A percentile compares a stretch with the other conserved stretches of the same genome.
phyloP scores from a whole-genome alignment of 495 filamentous ascomycete genomes.

The Lasiosphaeria miniovina region DNA sequence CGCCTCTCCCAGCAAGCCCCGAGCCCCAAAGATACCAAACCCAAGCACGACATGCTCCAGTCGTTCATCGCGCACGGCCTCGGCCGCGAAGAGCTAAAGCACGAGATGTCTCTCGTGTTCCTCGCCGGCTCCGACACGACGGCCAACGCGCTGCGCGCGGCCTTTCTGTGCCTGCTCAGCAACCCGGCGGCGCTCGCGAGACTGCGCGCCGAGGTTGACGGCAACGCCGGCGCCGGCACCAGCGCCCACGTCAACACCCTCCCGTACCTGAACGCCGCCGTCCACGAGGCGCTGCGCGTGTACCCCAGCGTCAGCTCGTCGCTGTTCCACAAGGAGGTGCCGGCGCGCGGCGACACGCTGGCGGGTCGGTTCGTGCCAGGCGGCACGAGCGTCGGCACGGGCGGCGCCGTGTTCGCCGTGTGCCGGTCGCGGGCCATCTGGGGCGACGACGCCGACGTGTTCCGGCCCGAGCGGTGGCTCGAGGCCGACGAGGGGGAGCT shows the following conservation, averaged over 20 bases:
- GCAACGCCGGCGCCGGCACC: conserved; percentile 53
- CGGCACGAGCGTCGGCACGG: too few relatives aligned
- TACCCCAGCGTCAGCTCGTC: conserved; percentile 36
- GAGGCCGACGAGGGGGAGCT: too few relatives aligned
- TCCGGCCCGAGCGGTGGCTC: too few relatives aligned
- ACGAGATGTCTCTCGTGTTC: conserved; percentile 25
- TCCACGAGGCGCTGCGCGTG: conserved; percentile 77
- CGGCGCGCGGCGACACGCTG: too few relatives aligned
- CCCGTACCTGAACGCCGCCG: conserved; percentile 70
- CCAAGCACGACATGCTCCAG: conserved; percentile 7
- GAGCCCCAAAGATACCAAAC: background rate
- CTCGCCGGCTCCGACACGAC: conserved; percentile 83
- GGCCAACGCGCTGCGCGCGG: conserved; percentile 75
- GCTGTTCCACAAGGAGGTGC: conserved; percentile 41
- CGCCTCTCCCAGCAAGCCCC: background rate
- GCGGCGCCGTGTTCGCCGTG: too few relatives aligned
- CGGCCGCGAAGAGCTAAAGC: background rate
- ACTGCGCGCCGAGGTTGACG: conserved; percentile 67
- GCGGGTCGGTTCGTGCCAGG: too few relatives aligned
- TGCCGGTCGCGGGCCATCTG: too few relatives aligned
- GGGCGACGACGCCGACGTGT: too few relatives aligned
- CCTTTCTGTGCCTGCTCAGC: conserved; percentile 66
- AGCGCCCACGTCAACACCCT: conserved; percentile 45
- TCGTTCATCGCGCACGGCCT: conserved; percentile 7
- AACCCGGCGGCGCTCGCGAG: conserved; percentile 67